These are phyloP conservation scores for Lactifluus piperatus DNA, from an alignment of 768 basidiomycete genomes.

Conservation along the genomic window DNA sequence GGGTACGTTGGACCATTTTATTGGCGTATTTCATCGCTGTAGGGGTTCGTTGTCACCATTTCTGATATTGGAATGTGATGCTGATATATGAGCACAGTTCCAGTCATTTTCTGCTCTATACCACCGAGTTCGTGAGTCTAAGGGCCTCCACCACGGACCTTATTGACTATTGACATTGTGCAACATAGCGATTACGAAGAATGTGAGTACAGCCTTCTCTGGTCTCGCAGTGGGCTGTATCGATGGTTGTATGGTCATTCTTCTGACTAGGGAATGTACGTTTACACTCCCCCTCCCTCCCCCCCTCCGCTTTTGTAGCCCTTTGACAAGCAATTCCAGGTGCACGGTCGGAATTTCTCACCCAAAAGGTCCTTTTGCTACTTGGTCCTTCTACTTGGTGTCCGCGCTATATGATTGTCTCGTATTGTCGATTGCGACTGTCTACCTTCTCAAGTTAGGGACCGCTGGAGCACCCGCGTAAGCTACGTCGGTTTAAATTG, in stretches of 20 bases:
- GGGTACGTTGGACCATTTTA: conserved; percentile 33
- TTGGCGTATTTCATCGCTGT: conserved; percentile 34
- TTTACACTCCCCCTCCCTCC: neutral
- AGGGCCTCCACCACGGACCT: neutral
- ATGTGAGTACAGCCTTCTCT: neutral
- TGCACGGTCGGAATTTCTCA: conserved; percentile 35
- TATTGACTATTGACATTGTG: neutral
- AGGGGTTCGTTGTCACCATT: conserved; percentile 30
- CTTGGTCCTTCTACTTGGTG: conserved; percentile 51
- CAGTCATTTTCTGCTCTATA: conserved; percentile 52
- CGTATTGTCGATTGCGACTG: conserved; percentile 40
- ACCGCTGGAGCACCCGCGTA: conserved; percentile 26
- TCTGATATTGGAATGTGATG: conserved; percentile 17
- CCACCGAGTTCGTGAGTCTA: conserved; percentile 38
- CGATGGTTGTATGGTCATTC: too few relatives aligned
- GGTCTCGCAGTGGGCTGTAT: neutral
- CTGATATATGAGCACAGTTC: conserved; percentile 26
- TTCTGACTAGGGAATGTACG: conserved; percentile 30
- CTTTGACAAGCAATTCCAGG: conserved; percentile 26
- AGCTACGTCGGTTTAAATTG: neutral
- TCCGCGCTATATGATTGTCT: conserved; percentile 50
- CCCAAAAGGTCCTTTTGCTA: conserved; percentile 26
- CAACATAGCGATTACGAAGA: neutral
- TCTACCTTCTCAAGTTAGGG: conserved; percentile 43
- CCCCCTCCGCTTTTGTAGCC: neutral